A percentile compares a stretch with the other conserved stretches of the same genome.
phyloP scores from a whole-genome alignment of 2,329 filamentous ascomycete species.

The Botrytis hyacinthi region DNA sequence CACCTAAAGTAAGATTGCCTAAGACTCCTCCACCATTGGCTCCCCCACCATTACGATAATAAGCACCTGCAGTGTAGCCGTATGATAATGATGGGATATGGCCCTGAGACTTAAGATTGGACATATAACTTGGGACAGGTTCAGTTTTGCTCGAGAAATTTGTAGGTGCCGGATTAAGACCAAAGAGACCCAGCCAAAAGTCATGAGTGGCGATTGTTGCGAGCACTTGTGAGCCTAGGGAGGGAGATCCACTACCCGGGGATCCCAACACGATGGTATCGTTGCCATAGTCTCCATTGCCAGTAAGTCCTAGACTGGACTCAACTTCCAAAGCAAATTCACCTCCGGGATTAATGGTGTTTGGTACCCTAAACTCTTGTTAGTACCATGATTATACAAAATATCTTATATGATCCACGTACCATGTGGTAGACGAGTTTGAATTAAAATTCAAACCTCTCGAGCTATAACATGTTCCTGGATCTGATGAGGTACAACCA shows the following conservation, averaged over 20 bases:
- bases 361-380: conserved; percentile 24
- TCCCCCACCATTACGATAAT: conserved; percentile 38
- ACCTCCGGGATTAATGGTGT: conserved; percentile 23
- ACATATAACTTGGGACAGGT: conserved; percentile 40
- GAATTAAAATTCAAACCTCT: conserved; percentile 41
- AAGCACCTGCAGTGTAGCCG: conserved; percentile 45
- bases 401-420: conserved; percentile 4
- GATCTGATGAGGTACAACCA: conserved; percentile 26
- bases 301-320: conserved; percentile 24
- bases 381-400: conserved; percentile 5
- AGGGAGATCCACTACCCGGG: conserved; percentile 22
- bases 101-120: conserved; percentile 40
- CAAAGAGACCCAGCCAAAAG: conserved; percentile 33
- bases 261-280: conserved; percentile 29
- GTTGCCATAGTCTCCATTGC: conserved; percentile 30
- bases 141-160: conserved; percentile 26
- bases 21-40: conserved; percentile 21
- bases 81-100: conserved; percentile 45
- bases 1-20: conserved; percentile 36
- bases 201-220: conserved; percentile 37
- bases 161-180: conserved; percentile 29
- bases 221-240: conserved; percentile 30
- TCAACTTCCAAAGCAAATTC: conserved; percentile 29
- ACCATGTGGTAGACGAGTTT: conserved; percentile 42
- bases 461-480: conserved; percentile 39